These are phyloP conservation scores for Paraglomus occultum DNA, from an alignment of 192 early-diverging fungal species.

Conservation along the genomic window DNA sequence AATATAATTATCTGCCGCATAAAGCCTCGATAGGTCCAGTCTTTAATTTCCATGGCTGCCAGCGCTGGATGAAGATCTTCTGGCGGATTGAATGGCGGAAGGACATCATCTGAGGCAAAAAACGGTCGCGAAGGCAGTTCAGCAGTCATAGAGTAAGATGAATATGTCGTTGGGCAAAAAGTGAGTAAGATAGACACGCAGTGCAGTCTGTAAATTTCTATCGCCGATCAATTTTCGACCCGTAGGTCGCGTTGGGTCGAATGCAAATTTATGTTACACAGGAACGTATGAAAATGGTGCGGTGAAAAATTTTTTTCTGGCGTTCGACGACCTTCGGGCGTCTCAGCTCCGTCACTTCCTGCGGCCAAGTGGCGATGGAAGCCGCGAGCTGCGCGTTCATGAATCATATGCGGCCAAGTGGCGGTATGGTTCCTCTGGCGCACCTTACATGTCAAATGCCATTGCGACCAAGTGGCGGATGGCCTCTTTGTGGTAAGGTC, in stretches of 20 bases:
- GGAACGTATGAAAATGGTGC: no score
- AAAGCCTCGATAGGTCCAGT: slow-evolving; percentile 14
- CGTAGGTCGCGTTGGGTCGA: no score
- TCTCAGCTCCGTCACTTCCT: slow-evolving; percentile 25
- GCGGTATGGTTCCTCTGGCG: slow-evolving; percentile 24
- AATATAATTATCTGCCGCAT: not conserved
- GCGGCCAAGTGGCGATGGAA: slow-evolving; percentile 24
- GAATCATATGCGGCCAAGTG: slow-evolving; percentile 21
- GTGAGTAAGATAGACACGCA: no score
- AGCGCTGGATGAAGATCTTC: slow-evolving; percentile 7
- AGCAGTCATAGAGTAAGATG: not conserved
- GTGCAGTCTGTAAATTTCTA: no score
- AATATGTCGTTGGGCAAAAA: no score
- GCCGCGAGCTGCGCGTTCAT: slow-evolving; percentile 23
- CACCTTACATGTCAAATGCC: slow-evolving; percentile 25
- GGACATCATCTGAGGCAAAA: not conserved
- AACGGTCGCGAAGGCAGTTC: slow-evolving; percentile 6
- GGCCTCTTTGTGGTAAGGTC: slow-evolving; percentile 17
- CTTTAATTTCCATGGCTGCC: slow-evolving; percentile 18
- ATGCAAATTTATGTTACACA: no score
- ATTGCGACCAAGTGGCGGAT: slow-evolving; percentile 19
- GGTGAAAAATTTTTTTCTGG: no score
- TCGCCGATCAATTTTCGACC: no score
- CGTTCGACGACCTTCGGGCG: no score
- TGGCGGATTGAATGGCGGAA: slow-evolving; percentile 3